Evolutionary conservation across 306 rosid species (phyloP).

Genomic region (Cucurbita pepo): DNA sequence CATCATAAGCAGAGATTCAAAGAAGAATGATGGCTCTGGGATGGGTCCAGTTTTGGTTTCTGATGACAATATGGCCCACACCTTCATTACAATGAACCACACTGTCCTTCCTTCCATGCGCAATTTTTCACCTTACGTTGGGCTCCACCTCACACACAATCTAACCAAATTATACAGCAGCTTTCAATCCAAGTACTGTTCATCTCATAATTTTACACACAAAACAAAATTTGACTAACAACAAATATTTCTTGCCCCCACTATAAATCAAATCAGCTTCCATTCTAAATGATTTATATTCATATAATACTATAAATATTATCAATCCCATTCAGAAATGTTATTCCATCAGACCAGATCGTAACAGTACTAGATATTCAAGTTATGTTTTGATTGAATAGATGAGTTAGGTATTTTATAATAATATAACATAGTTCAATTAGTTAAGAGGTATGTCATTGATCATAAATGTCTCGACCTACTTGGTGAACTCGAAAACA

Average conservation of each 20-base stretch:
- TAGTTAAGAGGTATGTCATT: background rate
- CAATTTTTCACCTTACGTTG: background rate
- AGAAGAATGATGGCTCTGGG: background rate
- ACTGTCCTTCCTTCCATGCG: constrained; percentile 8
- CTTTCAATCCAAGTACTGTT: background rate
- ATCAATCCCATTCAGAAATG: background rate
- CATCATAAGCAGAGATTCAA: background rate
- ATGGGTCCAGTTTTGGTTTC: background rate
- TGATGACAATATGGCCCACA: background rate
- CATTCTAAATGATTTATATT: background rate
- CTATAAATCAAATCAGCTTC: background rate
- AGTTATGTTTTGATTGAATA: background rate
- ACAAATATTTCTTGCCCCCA: background rate
- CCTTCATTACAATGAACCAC: background rate
- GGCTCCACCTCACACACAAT: constrained; percentile 3
- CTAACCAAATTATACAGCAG: background rate
- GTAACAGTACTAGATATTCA: background rate
- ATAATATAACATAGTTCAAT: background rate
- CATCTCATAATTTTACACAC: background rate
- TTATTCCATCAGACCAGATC: background rate
- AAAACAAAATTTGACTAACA: background rate
- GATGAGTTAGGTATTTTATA: background rate
- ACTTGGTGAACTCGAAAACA: no score
- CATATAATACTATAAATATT: background rate
- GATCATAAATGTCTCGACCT: no score